A percentile compares a stretch with the other conserved stretches of the same genome.
phyloP scores from a whole-genome alignment of 1,284 basidiomycete genomes.

The Tylopilus orsonianus region DNA sequence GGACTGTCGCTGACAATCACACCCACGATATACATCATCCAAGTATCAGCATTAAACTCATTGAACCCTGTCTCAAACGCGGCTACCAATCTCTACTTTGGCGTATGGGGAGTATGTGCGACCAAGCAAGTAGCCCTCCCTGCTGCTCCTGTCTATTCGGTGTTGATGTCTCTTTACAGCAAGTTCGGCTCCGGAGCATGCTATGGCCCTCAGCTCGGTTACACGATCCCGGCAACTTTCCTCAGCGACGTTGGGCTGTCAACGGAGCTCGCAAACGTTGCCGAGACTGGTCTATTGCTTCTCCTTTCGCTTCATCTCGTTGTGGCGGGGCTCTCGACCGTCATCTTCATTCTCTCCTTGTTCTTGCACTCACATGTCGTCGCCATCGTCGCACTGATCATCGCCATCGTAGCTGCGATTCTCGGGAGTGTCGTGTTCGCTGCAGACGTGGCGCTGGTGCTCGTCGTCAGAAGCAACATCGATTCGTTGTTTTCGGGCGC shows the following conservation, averaged over 20 bases:
- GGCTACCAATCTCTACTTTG: constrained; percentile 65
- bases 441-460: constrained; percentile 59
- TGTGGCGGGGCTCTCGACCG: constrained; percentile 54
- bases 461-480: constrained; percentile 49
- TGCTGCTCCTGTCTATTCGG: not conserved
- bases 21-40: constrained; percentile 68
- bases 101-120: constrained; percentile 75
- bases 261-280: constrained; percentile 40
- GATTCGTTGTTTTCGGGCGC: constrained; percentile 39
- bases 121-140: constrained; percentile 40
- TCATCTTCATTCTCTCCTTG: constrained; percentile 52
- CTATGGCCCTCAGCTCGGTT: constrained; percentile 57
- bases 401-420: constrained; percentile 55
- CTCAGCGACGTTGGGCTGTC: constrained; percentile 46
- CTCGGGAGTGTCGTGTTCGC: constrained; percentile 55
- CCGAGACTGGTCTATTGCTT: constrained; percentile 52
- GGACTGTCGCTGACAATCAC: constrained; percentile 74
- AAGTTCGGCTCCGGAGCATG: constrained; percentile 41
- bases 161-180: constrained; percentile 14
- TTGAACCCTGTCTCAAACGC: constrained; percentile 45
- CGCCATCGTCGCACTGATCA: constrained; percentile 58
- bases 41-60: constrained; percentile 44
- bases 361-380: constrained; percentile 55
- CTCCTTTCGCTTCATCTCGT: constrained; percentile 68
- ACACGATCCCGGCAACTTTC: constrained; percentile 44